These are phyloP conservation scores for Erodium trifolium DNA, from an alignment of 441 rosid species.

Conservation along the genomic window DNA sequence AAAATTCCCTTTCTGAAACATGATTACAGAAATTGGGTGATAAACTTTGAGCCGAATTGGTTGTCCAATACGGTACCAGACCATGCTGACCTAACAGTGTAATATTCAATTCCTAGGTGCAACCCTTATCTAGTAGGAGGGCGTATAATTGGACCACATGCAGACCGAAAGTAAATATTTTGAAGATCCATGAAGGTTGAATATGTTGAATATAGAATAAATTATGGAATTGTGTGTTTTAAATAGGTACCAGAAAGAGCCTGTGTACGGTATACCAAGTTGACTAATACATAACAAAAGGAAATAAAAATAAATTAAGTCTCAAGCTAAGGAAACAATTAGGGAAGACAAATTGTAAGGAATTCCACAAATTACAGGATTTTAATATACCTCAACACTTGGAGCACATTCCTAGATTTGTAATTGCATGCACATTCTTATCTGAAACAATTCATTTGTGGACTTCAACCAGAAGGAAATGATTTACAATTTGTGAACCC, in stretches of 20 bases:
- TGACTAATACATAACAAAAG: too few species aligned
- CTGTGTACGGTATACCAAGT: too few species aligned
- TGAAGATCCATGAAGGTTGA: neutral
- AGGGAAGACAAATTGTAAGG: too few species aligned
- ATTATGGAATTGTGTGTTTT: neutral
- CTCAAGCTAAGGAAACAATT: too few species aligned
- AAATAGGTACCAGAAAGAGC: neutral
- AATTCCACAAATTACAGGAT: too few species aligned
- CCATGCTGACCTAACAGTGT: neutral
- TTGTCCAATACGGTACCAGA: neutral
- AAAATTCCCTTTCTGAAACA: neutral
- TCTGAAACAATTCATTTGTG: too few species aligned
- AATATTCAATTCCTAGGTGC: neutral
- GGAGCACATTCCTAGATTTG: too few species aligned
- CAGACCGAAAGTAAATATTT: neutral
- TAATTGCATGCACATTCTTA: too few species aligned
- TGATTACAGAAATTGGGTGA: neutral
- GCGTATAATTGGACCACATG: neutral
- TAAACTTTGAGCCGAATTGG: neutral
- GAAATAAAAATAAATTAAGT: too few species aligned
- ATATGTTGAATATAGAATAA: neutral
- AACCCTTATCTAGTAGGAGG: neutral
- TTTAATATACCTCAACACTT: too few species aligned
- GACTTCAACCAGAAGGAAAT: too few species aligned
- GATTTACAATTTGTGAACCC: too few species aligned